Conservation (phyloP, 805 yeast species). For the Spathaspora gorwiae region DNA sequence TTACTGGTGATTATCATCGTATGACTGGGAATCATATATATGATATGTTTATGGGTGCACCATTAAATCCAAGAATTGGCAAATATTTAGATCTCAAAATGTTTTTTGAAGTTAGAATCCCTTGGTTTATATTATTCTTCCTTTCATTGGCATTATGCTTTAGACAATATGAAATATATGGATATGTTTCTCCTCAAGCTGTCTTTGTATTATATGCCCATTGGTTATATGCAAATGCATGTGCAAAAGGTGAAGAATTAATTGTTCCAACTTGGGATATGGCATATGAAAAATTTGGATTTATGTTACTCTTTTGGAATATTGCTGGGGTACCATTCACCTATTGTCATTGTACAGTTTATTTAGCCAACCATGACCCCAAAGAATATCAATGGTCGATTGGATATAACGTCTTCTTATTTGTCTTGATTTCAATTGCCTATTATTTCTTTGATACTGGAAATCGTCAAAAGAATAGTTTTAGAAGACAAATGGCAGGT, state of each 20-base stretch:
- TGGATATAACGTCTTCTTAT: conserved; percentile 53
- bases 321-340: conserved; percentile 99
- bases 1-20: conserved; percentile 75
- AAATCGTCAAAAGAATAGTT: conserved; percentile 91
- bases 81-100: conserved; percentile 82
- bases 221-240: conserved; percentile 93
- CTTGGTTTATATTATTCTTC: conserved; percentile 90
- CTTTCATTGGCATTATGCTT: conserved; percentile 68
- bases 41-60: conserved; percentile 96
- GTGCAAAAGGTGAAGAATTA: conserved; percentile 95
- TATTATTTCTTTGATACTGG: conserved; percentile 93
- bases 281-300: conserved; percentile 99
- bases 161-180: conserved; percentile 78
- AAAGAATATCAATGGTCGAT: conserved; percentile 72
- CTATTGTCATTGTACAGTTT: conserved; percentile 90
- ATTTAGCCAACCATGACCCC: conserved; percentile 78
- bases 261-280: conserved; percentile 99
- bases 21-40: conserved; percentile 89
- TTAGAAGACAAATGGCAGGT: conserved; percentile 81
- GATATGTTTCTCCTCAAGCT: conserved; percentile 74
- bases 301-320: conserved; percentile 98
- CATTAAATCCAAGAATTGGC: conserved; percentile 93
- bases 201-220: conserved; percentile 73
- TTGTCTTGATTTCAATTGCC: conserved; percentile 55
- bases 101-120: conserved; percentile 96